Conservation (phyloP, 192 early-diverging fungal species). For the Neocallimastix lanati region DNA sequence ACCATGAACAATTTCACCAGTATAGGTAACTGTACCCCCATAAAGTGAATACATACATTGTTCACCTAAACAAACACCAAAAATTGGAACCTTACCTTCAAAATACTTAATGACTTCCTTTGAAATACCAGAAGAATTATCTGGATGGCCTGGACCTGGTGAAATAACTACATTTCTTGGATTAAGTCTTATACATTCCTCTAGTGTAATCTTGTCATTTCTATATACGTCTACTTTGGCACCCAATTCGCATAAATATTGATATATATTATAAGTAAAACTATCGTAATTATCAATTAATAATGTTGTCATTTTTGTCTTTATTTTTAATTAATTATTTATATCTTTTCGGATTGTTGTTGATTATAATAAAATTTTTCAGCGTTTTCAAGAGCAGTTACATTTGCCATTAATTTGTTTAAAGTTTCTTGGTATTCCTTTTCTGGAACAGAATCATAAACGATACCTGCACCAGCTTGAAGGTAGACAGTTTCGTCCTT, state of each 20-base stretch:
- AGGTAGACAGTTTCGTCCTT: conserved; percentile 88
- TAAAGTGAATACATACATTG: conserved; percentile 95
- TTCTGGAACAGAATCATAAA: conserved; percentile 78
- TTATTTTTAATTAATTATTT: neutral
- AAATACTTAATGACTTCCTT: conserved; percentile 69
- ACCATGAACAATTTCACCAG: conserved; percentile 94
- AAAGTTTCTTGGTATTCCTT: conserved; percentile 93
- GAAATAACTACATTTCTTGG: conserved; percentile 91
- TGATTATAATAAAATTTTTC: conserved; percentile 57
- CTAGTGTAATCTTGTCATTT: conserved; percentile 83
- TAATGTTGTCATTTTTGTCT: neutral
- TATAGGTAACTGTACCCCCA: conserved; percentile 78
- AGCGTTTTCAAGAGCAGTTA: conserved; percentile 69
- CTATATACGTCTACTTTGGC: conserved; percentile 82
- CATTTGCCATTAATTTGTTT: conserved; percentile 81
- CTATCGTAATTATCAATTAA: conserved; percentile 11
- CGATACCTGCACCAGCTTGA: conserved; percentile 93
- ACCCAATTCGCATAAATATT: conserved; percentile 75
- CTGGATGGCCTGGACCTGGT: conserved; percentile 90
- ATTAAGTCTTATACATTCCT: conserved; percentile 57
- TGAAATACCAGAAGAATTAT: conserved; percentile 75
- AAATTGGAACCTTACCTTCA: conserved; percentile 84
- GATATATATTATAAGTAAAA: conserved; percentile 98
- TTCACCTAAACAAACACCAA: conserved; percentile 93
- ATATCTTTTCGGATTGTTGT: conserved; percentile 21